Evolutionary conservation across 306 rosid genomes (phyloP).

Genomic region (Fagus crenata): DNA sequence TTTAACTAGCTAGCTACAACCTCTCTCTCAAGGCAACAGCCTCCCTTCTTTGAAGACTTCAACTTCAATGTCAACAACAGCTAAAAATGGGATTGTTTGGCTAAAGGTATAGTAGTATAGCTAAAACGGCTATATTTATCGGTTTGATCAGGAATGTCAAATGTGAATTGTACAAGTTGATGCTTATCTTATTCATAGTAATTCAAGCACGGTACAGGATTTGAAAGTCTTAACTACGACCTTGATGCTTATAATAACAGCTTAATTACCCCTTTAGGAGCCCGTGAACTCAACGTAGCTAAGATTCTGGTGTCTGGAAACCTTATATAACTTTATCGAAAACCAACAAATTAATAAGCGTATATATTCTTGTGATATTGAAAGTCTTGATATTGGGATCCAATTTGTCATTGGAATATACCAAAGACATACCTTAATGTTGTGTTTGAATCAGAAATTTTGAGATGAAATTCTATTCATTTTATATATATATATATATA

Average conservation of each 20-base stretch:
- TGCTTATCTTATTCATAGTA: no score
- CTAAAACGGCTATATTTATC: no score
- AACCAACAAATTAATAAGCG: not conserved
- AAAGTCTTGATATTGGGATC: not conserved
- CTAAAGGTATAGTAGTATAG: no score
- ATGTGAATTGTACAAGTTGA: no score
- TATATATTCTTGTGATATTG: conserved; percentile 11
- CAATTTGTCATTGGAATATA: not conserved
- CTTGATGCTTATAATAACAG: not conserved
- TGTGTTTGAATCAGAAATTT: no score
- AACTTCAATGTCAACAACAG: not conserved
- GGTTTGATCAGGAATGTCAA: no score
- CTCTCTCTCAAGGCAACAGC: conserved; percentile 24
- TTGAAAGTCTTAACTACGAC: not conserved
- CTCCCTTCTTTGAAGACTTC: conserved; percentile 35
- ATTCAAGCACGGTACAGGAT: no score
- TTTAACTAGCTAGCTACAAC: not conserved
- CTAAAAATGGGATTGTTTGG: not conserved
- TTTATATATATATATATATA: no score
- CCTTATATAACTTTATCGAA: conserved; percentile 13
- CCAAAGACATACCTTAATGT: not conserved
- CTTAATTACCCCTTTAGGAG: not conserved
- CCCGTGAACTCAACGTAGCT: conserved; percentile 41
- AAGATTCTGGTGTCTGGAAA: conserved; percentile 23
- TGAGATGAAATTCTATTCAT: no score